Percentiles rank a stretch among this genome's conserved stretches.
These are phyloP conservation scores for Punica granatum DNA, from an alignment of 345 rosid genomes.

Conservation along the genomic window DNA sequence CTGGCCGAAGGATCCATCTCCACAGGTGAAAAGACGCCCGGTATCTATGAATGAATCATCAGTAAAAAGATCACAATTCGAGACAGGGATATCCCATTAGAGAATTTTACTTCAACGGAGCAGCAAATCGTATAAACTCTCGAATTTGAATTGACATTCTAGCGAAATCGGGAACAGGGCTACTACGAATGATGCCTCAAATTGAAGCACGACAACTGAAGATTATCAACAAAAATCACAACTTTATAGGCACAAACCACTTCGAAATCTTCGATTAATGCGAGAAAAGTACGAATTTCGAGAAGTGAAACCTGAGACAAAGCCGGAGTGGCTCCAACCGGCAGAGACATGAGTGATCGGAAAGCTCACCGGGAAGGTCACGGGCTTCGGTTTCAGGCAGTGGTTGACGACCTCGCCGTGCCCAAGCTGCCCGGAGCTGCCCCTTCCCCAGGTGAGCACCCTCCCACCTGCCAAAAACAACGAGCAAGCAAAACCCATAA, in stretches of 20 bases:
- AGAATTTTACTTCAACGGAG: not conserved
- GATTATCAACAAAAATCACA: not conserved
- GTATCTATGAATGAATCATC: conserved; percentile 23
- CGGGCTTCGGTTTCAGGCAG: conserved; percentile 40
- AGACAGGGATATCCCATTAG: not conserved
- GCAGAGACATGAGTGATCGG: conserved; percentile 53
- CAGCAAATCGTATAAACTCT: not conserved
- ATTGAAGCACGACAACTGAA: not conserved
- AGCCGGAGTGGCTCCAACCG: conserved; percentile 89
- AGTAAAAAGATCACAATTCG: not conserved
- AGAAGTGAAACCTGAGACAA: conserved; percentile 60
- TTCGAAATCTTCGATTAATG: not conserved
- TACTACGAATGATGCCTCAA: not conserved
- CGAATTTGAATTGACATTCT: not conserved
- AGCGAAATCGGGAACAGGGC: not conserved
- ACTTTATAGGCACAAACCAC: not conserved
- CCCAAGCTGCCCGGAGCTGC: conserved; percentile 90
- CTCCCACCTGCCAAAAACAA: conserved; percentile 41
- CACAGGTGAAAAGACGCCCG: conserved; percentile 67
- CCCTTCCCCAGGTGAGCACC: conserved; percentile 86
- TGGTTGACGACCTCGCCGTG: conserved; percentile 42
- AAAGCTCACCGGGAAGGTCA: conserved; percentile 27
- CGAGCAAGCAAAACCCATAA: not conserved
- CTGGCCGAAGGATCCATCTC: conserved; percentile 93
- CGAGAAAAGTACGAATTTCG: not conserved